A percentile compares a stretch with the other conserved stretches of the same genome.
Evolutionary conservation across 225 moss, liverwort and hornwort genomes (phyloP).

Genomic region (Physcomitrellopsis africana): DNA sequence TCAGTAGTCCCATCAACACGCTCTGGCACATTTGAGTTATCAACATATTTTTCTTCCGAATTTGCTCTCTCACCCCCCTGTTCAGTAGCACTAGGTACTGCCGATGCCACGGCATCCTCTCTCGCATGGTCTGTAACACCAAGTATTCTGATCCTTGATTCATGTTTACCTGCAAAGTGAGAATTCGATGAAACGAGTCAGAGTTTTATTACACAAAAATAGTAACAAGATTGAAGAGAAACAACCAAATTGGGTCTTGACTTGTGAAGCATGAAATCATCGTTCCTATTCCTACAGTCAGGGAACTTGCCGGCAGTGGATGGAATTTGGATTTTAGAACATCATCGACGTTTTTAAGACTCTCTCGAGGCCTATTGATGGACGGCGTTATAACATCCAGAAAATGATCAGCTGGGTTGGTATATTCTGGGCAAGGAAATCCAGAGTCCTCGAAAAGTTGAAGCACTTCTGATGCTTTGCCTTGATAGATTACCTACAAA

Average conservation of each 20-base stretch:
- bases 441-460: constrained; percentile 88
- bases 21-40: constrained; percentile 79
- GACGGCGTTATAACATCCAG: constrained; percentile 81
- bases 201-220: background rate
- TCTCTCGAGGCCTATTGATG: constrained; percentile 50
- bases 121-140: constrained; percentile 59
- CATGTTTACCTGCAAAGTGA: constrained; percentile 65
- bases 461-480: constrained; percentile 79
- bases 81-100: constrained; percentile 79
- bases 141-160: constrained; percentile 64
- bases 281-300: constrained; percentile 9
- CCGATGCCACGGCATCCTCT: constrained; percentile 88
- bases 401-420: constrained; percentile 88
- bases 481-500: constrained; percentile 85
- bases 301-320: constrained; percentile 46
- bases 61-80: constrained; percentile 75
- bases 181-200: constrained; percentile 10
- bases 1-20: constrained; percentile 70
- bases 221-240: constrained; percentile 1
- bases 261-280: background rate
- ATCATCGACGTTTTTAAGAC: constrained; percentile 52
- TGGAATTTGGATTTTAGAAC: constrained; percentile 42
- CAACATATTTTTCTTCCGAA: constrained; percentile 70
- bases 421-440: constrained; percentile 85
- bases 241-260: background rate